Base-by-base conservation (phyloP, 2,329 filamentous ascomycete genomes). In the Hortaea sp. region DNA sequence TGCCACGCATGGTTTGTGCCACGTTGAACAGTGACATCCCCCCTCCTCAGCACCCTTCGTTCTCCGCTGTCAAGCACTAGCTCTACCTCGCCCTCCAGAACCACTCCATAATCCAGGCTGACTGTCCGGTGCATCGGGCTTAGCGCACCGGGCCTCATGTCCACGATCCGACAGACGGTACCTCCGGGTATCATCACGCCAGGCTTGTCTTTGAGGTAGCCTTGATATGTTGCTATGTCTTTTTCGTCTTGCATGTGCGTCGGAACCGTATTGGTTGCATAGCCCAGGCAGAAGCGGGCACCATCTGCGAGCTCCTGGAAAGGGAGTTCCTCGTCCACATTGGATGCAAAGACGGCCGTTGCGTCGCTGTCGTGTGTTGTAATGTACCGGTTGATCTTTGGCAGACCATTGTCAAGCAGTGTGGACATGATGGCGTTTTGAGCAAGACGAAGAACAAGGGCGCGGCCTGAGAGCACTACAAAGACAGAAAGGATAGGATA, bases 1-100 rank as follows among this genome's bases (percentile, higher is more conserved):
- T 54, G 48, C 61, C 60, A 64, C 11, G 59, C 60, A 45, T 64
- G 60, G 42, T 57, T 63, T 1, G 61, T 64, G 4, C 55, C 61
- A 45, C 61, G 45, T 44, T 64, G 61, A 9, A 63, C 52, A 5
- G 52, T 54, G 5, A 62, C 49, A 45, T 64, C 61, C 1, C 61
- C 61, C 3, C 50, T 44, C 31, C 50, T 45, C 58, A 64, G 53
- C 6, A 44, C 3, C 32, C 52, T 52, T 27, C 45, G 58, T 51
- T 62, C 61, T 5, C 62, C 60, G 27, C 51, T 55, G 44, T 63
- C 61, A 28, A 64, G 45, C 1, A 60, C 46, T 13, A 63, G 44
- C 37, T 63, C 61, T 4, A 63, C 51, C 27, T 60, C 57, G 12
- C 61, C 62, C 6, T 55, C 49, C 5, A 63, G 49, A 3, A 63